These are phyloP conservation scores for Talaromyces adpressus DNA, from an alignment of 495 filamentous ascomycete species.

Conservation along the genomic window DNA sequence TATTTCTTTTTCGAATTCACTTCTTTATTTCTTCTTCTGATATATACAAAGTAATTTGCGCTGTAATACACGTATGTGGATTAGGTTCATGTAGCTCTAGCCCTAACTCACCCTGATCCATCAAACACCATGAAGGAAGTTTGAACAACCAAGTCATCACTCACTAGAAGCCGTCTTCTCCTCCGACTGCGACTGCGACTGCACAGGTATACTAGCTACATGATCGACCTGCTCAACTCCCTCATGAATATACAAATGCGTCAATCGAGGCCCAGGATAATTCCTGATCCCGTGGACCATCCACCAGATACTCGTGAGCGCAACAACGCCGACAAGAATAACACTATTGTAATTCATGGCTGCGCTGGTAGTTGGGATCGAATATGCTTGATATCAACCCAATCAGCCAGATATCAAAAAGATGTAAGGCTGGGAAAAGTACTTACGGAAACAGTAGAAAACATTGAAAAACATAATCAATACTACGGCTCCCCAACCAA, in stretches of 20 bases:
- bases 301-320: conserved; percentile 6
- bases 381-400: not conserved
- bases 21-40: not conserved
- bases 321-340: conserved; percentile 5
- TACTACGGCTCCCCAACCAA: conserved; percentile 49
- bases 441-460: conserved; percentile 9
- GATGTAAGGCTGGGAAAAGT: not conserved
- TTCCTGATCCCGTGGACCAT: not conserved
- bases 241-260: conserved; percentile 9
- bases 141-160: not conserved
- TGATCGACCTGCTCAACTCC: not conserved
- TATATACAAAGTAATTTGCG: not conserved
- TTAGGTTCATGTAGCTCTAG: not conserved
- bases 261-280: conserved; percentile 6
- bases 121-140: not conserved
- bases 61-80: not conserved
- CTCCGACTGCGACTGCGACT: not conserved
- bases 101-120: not conserved
- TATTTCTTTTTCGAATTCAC: not conserved
- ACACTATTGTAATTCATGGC: conserved; percentile 9
- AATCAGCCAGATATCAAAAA: not conserved
- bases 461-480: conserved; percentile 55
- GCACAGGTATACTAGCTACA: not conserved
- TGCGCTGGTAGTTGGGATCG: not conserved
- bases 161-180: not conserved